Base-by-base conservation (phyloP, 305 asterid species). In the Fraxinus sp. region DNA sequence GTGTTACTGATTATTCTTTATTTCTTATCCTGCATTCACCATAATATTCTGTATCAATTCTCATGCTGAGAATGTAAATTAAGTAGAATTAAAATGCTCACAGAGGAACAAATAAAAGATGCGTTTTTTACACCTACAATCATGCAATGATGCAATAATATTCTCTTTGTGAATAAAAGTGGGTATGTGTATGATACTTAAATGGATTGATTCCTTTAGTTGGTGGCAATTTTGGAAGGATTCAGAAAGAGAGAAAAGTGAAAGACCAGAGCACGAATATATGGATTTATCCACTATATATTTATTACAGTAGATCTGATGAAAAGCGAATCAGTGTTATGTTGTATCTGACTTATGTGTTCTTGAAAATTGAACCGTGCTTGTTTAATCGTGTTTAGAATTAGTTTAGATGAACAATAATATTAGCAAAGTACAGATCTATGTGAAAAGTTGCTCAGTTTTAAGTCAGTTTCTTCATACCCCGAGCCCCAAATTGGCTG, bases 211-310 rank as follows among this genome's bases (percentile, higher is more conserved):
- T 93, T 95, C 95, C 87, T 82, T 83, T 84, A 91, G 98, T 91
- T 92, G 98, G 94, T 93, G 95, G 91, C 93, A 89, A 80, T 81
- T 92, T 93, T 95, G 98, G 96, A 93, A 91, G 97, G 91, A 95
- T 94, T 91, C 91, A 81, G 93, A 85, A 87, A 85, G 83, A 49
- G 78, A 28, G 78, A 80, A 89, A 91, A 89, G 91, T 55, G 88
- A 49, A 82, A 87, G 66, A 77, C 82, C 91, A 89, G 92, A 88
- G 85, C 85, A 79, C 91, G 89, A 89, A 89, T 89, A 86, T 74
- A 86, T 90, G 94, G 94, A 87, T 78, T 89, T 87, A 82, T 89
- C 44, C 57, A 26, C 20, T 20, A 83, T 79, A 20, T 66, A 62
- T 75, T 52, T 74, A 57, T 75, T 74, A 81, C 85, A 75, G 79